These are phyloP conservation scores for Chaetomidium leptoderma DNA, from an alignment of 495 filamentous ascomycete species.

Conservation along the genomic window DNA sequence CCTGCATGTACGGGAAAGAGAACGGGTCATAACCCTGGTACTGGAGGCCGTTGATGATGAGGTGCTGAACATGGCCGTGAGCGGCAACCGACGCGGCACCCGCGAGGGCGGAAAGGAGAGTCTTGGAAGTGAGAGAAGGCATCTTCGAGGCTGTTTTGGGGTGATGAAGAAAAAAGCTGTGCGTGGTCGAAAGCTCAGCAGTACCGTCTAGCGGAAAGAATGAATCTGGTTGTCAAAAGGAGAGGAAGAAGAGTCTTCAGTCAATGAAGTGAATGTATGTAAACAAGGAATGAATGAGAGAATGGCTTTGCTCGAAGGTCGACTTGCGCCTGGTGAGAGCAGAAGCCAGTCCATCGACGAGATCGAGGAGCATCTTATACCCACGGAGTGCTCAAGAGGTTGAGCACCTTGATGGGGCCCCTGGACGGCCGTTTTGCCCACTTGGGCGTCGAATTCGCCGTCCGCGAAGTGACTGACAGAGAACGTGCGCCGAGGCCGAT, in stretches of 20 bases:
- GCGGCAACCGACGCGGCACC: slow-evolving; percentile 52
- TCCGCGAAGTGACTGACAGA: background rate
- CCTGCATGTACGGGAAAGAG: slow-evolving; percentile 35
- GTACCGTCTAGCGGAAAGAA: slow-evolving; percentile 27
- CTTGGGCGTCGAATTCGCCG: background rate
- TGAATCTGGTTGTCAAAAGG: slow-evolving; percentile 10
- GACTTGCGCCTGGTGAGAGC: slow-evolving; percentile 21
- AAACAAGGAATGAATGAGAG: slow-evolving; percentile 22
- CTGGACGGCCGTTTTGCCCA: slow-evolving; percentile 1
- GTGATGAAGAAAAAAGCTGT: background rate
- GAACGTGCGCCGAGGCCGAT: background rate
- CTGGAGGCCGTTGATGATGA: slow-evolving; percentile 55
- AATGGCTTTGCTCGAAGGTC: slow-evolving; percentile 22
- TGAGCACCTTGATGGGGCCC: background rate
- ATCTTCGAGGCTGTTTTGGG: slow-evolving; percentile 21
- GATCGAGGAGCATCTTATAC: slow-evolving; percentile 13
- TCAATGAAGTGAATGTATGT: slow-evolving; percentile 30
- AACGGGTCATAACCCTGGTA: slow-evolving; percentile 40
- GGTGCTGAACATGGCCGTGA: slow-evolving; percentile 58
- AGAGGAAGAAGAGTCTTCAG: slow-evolving; percentile 27
- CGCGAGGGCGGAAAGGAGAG: slow-evolving; percentile 42
- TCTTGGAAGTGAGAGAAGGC: slow-evolving; percentile 29
- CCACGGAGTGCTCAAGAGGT: background rate
- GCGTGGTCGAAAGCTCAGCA: slow-evolving; percentile 7
- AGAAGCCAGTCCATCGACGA: slow-evolving; percentile 4